Evolutionary conservation across 2,329 filamentous ascomycete genomes (phyloP).

Genomic region (Ilyonectria robusta): DNA sequence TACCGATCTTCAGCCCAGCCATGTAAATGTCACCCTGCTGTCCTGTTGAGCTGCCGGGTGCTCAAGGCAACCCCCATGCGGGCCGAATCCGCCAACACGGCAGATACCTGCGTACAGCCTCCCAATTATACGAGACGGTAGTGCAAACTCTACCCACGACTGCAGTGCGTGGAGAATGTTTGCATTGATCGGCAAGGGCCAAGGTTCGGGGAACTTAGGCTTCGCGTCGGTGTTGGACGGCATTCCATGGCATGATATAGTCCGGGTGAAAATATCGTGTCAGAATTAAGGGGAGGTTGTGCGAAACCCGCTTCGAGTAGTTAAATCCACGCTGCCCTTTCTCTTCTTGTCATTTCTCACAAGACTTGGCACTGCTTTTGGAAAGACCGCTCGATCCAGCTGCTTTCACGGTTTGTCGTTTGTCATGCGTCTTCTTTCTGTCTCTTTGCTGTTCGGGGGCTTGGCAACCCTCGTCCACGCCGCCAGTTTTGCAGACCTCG

Average conservation of each 20-base stretch:
- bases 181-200: background rate
- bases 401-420: background rate
- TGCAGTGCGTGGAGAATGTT: background rate
- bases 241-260: background rate
- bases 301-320: too few relatives aligned
- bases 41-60: background rate
- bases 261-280: background rate
- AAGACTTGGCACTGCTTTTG: background rate
- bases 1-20: background rate
- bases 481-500: constrained; percentile 33
- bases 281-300: background rate
- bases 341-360: background rate
- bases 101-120: background rate
- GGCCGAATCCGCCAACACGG: background rate
- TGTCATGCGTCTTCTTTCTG: constrained; percentile 31
- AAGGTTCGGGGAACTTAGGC: background rate
- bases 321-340: background rate
- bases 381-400: background rate
- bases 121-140: background rate
- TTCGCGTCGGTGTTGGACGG: background rate
- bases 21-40: background rate
- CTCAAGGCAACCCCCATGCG: background rate
- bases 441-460: constrained; percentile 20
- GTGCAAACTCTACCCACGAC: background rate
- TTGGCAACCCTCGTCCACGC: constrained; percentile 29